Evolutionary conservation across 2,329 filamentous ascomycete genomes (phyloP).

Genomic region (Penicillium frequentans): DNA sequence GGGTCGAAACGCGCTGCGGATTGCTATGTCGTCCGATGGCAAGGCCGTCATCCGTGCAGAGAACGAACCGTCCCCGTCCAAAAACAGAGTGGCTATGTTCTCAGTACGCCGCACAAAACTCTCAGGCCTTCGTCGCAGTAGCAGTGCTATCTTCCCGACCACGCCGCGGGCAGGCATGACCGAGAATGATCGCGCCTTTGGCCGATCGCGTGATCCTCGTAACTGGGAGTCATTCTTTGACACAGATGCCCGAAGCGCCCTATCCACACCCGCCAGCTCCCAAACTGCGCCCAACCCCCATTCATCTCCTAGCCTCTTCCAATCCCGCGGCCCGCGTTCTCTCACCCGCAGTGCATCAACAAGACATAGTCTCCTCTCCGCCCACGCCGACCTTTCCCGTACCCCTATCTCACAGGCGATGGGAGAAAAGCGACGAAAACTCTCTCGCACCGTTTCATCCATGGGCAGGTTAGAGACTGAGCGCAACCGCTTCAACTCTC

Average conservation of each 20-base stretch:
- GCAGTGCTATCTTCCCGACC: constrained; percentile 63
- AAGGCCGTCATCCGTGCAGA: constrained; percentile 80
- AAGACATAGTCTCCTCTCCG: constrained; percentile 52
- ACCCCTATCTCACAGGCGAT: constrained; percentile 48
- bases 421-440: constrained; percentile 60
- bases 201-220: constrained; percentile 80
- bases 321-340: constrained; percentile 64
- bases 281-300: constrained; percentile 56
- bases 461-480: constrained; percentile 60
- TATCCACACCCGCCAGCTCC: constrained; percentile 78
- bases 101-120: constrained; percentile 50
- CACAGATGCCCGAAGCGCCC: constrained; percentile 72
- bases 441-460: constrained; percentile 63
- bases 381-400: constrained; percentile 47
- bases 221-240: constrained; percentile 92
- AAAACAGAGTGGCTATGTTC: constrained; percentile 51
- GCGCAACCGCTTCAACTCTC: constrained; percentile 35
- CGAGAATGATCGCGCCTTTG: constrained; percentile 54
- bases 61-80: constrained; percentile 67
- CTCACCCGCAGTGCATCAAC: constrained; percentile 51
- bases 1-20: constrained; percentile 59
- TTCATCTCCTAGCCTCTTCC: constrained; percentile 75
- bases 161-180: constrained; percentile 59
- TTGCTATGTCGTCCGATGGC: constrained; percentile 83
- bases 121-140: constrained; percentile 65